A percentile compares a stretch with the other conserved stretches of the same genome.
Conservation (phyloP, 108 stramenopile genomes). For the Craspedostauros australis region DNA sequence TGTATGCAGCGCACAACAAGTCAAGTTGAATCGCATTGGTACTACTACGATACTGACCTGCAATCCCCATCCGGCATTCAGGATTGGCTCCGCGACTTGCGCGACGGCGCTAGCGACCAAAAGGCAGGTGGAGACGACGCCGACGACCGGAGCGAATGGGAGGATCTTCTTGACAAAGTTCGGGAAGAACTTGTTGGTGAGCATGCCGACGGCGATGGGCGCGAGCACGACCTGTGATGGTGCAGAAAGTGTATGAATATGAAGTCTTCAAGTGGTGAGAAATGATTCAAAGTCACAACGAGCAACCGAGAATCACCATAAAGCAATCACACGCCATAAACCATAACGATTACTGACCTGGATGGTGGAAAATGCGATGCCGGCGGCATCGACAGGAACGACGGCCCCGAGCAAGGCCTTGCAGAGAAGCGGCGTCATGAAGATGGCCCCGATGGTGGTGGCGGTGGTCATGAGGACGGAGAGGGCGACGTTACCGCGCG, state of each 20-base stretch:
- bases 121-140: constrained; percentile 92
- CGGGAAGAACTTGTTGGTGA: constrained; percentile 89
- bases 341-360: constrained; percentile 46
- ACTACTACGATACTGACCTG: too few species aligned
- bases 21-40: too few species aligned
- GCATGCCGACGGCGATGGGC: constrained; percentile 94
- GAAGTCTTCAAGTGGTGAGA: too few species aligned
- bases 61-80: constrained; percentile 74
- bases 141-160: constrained; percentile 93
- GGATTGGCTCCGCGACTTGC: constrained; percentile 82
- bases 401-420: constrained; percentile 90
- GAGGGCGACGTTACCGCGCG: constrained; percentile 93
- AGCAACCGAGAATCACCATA: neutral
- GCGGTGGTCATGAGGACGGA: constrained; percentile 97
- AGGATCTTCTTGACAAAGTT: constrained; percentile 83
- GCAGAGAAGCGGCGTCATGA: constrained; percentile 97
- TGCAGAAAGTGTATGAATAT: neutral
- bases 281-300: too few species aligned
- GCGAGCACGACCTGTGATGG: constrained; percentile 83
- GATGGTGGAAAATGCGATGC: constrained; percentile 91
- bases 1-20: too few species aligned
- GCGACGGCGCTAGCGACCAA: constrained; percentile 95
- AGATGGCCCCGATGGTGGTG: constrained; percentile 94
- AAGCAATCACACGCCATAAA: neutral
- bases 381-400: constrained; percentile 93